A percentile compares a stretch with the other conserved stretches of the same genome.
Evolutionary conservation across 768 basidiomycete genomes (phyloP).

Genomic region (Galerina sulciceps): DNA sequence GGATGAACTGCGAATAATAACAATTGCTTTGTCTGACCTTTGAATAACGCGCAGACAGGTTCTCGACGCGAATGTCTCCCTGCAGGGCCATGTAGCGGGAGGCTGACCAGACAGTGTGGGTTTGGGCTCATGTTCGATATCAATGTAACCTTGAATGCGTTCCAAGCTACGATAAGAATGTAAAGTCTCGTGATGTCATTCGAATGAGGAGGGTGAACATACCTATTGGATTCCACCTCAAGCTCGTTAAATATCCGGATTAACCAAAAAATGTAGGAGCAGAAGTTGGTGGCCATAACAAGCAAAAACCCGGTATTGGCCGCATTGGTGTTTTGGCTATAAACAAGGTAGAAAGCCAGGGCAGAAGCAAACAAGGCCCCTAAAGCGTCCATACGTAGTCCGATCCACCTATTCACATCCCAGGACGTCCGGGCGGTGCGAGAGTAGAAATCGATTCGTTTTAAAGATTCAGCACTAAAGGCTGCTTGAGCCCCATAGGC

Average conservation of each 20-base stretch:
- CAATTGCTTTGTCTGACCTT: slow-evolving; percentile 12
- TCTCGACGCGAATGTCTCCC: slow-evolving; percentile 59
- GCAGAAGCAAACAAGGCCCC: slow-evolving; percentile 57
- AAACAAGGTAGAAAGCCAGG: slow-evolving; percentile 59
- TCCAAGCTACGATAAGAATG: slow-evolving; percentile 45
- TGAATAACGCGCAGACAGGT: slow-evolving; percentile 63
- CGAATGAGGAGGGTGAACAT: background rate
- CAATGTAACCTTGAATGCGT: slow-evolving; percentile 69
- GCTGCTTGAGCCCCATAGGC: slow-evolving; percentile 64
- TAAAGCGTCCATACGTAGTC: slow-evolving; percentile 58
- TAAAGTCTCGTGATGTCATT: background rate
- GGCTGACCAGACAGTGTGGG: slow-evolving; percentile 46
- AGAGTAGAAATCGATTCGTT: slow-evolving; percentile 56
- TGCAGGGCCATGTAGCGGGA: slow-evolving; percentile 70
- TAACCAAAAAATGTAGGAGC: slow-evolving; percentile 53
- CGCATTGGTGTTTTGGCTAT: slow-evolving; percentile 43
- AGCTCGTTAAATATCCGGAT: slow-evolving; percentile 46
- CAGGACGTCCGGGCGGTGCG: slow-evolving; percentile 49
- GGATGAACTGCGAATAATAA: slow-evolving; percentile 36
- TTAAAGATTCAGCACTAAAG: slow-evolving; percentile 47
- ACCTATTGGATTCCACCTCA: slow-evolving; percentile 41
- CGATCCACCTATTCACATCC: slow-evolving; percentile 48
- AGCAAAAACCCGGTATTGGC: slow-evolving; percentile 57
- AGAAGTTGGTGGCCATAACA: slow-evolving; percentile 61
- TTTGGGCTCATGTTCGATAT: slow-evolving; percentile 60